phyloP scores from a whole-genome alignment of 306 rosid genomes.

The Dalbergia cochinchinensis region DNA sequence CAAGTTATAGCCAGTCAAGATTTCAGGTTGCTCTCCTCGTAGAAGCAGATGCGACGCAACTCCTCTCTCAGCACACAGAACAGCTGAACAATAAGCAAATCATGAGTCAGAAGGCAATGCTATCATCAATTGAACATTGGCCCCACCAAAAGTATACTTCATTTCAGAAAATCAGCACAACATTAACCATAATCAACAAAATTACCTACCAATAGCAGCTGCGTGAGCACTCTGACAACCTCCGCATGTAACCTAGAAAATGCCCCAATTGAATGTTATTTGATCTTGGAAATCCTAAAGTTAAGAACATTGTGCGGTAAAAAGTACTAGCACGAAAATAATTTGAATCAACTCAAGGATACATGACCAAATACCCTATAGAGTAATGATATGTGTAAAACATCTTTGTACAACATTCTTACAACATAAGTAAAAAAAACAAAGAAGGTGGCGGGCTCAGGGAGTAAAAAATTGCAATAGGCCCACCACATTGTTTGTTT shows the following conservation, averaged over 20 bases:
- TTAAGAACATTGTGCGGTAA: conserved; percentile 10
- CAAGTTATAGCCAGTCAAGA: conserved; percentile 90
- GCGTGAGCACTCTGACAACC: conserved; percentile 99
- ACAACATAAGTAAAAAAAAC: no score
- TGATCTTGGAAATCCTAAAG: conserved; percentile 43
- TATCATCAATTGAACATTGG: conserved; percentile 26
- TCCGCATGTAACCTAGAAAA: conserved; percentile 92
- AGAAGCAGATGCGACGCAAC: conserved; percentile 79
- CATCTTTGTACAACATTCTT: no score
- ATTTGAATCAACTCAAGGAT: conserved; percentile 16
- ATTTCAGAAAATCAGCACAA: conserved; percentile 20
- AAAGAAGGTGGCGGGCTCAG: no score
- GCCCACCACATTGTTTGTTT: no score
- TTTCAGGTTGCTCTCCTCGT: conserved; percentile 90
- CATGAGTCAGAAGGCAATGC: conserved; percentile 26
- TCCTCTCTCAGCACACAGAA: conserved; percentile 90
- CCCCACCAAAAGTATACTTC: conserved; percentile 19
- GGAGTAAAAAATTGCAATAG: no score
- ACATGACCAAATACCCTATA: neutral
- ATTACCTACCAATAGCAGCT: conserved; percentile 82
- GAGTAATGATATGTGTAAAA: no score
- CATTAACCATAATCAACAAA: conserved; percentile 11
- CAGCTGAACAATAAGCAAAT: conserved; percentile 67
- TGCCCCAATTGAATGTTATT: conserved; percentile 45
- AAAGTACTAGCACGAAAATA: neutral